These are phyloP conservation scores for Kuraishia capsulata DNA, from an alignment of 805 yeast species.

Conservation along the genomic window DNA sequence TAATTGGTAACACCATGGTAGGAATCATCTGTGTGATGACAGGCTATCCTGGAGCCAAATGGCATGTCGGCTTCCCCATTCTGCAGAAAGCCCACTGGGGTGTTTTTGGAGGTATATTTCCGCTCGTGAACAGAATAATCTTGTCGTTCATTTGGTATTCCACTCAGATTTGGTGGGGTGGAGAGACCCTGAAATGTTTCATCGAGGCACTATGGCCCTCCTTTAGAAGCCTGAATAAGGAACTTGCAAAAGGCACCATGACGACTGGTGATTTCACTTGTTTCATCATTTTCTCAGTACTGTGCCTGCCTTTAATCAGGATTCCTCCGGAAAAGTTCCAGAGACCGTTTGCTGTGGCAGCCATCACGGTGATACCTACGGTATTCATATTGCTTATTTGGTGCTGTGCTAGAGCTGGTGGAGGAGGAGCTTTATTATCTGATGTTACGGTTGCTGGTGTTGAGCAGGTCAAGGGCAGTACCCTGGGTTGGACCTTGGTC, in stretches of 20 bases:
- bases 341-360: conserved; percentile 6
- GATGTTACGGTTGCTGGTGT: conserved; percentile 1
- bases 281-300: conserved; percentile 32
- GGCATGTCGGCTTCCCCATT: conserved; percentile 41
- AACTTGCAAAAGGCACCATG: conserved; percentile 27
- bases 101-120: conserved; percentile 31
- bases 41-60: conserved; percentile 37
- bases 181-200: conserved; percentile 28
- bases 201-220: conserved; percentile 27
- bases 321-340: conserved; percentile 30
- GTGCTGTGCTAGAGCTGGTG: conserved; percentile 2
- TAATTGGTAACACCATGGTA: conserved; percentile 36
- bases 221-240: conserved; percentile 27
- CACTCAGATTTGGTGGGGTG: conserved; percentile 38
- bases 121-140: conserved; percentile 31
- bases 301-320: conserved; percentile 30
- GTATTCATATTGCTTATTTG: neutral
- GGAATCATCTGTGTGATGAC: conserved; percentile 34
- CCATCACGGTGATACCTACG: neutral
- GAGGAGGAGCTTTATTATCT: neutral
- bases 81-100: conserved; percentile 36
- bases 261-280: conserved; percentile 31
- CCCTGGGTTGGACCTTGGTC: conserved; percentile 31
- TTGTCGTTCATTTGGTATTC: conserved; percentile 38
- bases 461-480: conserved; percentile 1